Evolutionary conservation across 768 basidiomycete genomes (phyloP).

Genomic region (Pisolithus orientalis): DNA sequence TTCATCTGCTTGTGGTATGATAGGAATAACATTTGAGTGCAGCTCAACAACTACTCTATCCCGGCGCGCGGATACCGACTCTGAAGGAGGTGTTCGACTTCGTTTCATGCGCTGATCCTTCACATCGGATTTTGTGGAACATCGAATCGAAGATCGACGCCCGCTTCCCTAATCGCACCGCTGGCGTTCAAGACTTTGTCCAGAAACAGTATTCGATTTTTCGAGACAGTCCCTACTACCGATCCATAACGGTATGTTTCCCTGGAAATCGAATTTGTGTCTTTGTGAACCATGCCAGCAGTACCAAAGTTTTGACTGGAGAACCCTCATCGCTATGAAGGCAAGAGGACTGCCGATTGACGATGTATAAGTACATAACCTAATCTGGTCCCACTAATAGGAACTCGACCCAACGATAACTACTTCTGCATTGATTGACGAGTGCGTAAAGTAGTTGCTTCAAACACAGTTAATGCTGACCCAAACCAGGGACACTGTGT

Average conservation of each 20-base stretch:
- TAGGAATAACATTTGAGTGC: constrained; percentile 2
- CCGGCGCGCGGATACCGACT: constrained; percentile 67
- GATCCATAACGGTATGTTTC: constrained; percentile 53
- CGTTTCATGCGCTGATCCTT: constrained; percentile 63
- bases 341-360: constrained; percentile 19
- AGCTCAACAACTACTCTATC: constrained; percentile 63
- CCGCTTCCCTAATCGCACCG: constrained; percentile 44
- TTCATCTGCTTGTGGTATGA: not conserved
- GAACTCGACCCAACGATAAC: constrained; percentile 48
- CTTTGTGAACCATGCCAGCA: constrained; percentile 19
- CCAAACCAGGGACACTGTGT: constrained; percentile 32
- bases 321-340: constrained; percentile 69
- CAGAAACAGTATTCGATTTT: constrained; percentile 55
- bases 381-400: constrained; percentile 23
- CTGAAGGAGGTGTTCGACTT: constrained; percentile 71
- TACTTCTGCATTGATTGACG: constrained; percentile 61
- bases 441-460: constrained; percentile 32
- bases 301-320: constrained; percentile 84
- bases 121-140: constrained; percentile 60
- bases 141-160: constrained; percentile 76
- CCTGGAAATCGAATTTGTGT: not conserved
- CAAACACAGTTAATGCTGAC: constrained; percentile 1
- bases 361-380: not conserved
- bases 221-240: constrained; percentile 49
- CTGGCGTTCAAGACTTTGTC: constrained; percentile 54